Base-by-base conservation (phyloP, 208 protist species). In the Wallacemonas sp. region DNA sequence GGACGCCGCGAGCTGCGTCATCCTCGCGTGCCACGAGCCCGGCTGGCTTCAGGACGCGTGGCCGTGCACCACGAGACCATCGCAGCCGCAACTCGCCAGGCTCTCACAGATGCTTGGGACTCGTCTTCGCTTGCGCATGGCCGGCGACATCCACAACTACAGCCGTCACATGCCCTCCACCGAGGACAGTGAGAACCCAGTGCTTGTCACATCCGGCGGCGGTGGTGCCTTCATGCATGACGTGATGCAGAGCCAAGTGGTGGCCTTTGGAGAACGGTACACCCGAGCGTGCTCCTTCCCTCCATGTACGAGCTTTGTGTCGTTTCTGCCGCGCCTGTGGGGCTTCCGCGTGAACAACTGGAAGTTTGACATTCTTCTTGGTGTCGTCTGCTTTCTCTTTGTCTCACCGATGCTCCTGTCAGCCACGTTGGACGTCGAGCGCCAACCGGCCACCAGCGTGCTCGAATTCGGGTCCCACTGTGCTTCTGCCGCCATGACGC, bases 131-230 rank as follows among this genome's bases (percentile, higher is more conserved):
- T 39, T 84, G 52, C 65, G 77, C 14, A 20, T 80, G 2, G 57
- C 62, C 36, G 81, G 77, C 36, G 81, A 87, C 49, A 69, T 87
- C 49, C 81, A 84, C 66, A 46, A 81, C 67, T 84, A 87, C 70
- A 76, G 68, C 18, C 76, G 81, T 2, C 70, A 79, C 50, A 61
- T 59, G 14, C 78, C 78, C 3, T 20, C 46, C 3, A 57, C 59
- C 12, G 29, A 59, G 3, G 7, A 42, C 20, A 70, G 71, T n/a
- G 61, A 66, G 29, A 50, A 67, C 16, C 57, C 73, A 14, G 52
- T 54, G 23, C 64, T 83, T 11, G 65, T 83, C 18, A 75, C 79
- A 3, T 70, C 69, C 33, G 77, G 77, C 3, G 77, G 77, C 50
- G 77, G 77, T 44, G 77, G 77, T 46, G 80, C 76, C 26, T 86